Conservation (phyloP, 768 basidiomycete genomes). For the Hygrocybe coccinea region DNA sequence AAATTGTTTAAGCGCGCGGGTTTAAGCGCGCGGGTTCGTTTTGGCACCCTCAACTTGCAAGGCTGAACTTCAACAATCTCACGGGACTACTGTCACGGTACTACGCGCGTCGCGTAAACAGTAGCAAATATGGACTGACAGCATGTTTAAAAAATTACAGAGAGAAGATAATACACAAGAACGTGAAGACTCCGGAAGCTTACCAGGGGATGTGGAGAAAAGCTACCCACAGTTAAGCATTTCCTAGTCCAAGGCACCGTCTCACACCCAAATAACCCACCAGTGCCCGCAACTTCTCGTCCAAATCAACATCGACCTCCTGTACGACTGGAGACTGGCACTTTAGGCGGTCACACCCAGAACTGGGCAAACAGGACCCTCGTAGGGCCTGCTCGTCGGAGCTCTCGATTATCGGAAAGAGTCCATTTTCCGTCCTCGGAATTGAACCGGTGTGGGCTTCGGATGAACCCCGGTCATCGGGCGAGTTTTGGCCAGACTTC, state of each 20-base stretch:
- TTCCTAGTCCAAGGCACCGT: background rate
- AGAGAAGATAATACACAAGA: no score
- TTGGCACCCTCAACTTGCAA: background rate
- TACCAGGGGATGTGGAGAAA: background rate
- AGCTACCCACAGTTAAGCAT: no score
- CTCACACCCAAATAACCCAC: background rate
- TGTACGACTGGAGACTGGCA: background rate
- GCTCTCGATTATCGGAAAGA: constrained; percentile 33
- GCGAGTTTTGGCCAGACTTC: no score
- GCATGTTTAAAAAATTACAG: no score
- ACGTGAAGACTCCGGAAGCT: no score
- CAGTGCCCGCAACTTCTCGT: background rate
- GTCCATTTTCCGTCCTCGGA: constrained; percentile 12
- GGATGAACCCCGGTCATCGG: background rate
- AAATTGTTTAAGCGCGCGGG: background rate
- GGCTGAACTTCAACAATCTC: constrained; percentile 1
- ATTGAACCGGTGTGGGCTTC: background rate
- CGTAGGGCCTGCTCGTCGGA: constrained; percentile 29
- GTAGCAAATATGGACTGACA: background rate
- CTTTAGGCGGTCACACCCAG: background rate
- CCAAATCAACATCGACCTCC: background rate
- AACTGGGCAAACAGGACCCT: background rate
- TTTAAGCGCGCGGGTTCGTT: background rate
- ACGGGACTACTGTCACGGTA: no score
- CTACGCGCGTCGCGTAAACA: constrained; percentile 7